Conservation (phyloP, 208 protist species). For the Acanthamoeba sp. region DNA sequence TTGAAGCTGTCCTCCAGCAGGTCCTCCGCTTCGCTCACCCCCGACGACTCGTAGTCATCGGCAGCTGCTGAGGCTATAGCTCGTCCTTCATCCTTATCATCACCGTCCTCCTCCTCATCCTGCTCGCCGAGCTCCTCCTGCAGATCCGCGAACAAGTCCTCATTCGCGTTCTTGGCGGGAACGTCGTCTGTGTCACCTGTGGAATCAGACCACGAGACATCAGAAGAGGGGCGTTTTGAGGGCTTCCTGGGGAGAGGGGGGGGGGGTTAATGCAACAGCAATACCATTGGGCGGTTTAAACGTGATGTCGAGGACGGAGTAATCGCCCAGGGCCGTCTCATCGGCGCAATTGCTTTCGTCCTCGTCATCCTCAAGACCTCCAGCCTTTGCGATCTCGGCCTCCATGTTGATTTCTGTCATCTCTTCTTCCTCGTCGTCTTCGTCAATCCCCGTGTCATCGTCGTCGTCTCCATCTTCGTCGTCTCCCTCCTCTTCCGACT, state of each 20-base stretch:
- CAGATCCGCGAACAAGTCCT: conserved; percentile 3
- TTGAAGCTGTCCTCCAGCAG: neutral
- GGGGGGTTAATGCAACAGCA: neutral
- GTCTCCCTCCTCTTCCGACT: conserved; percentile 5
- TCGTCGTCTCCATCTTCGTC: neutral
- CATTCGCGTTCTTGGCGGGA: neutral
- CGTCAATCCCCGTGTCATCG: neutral
- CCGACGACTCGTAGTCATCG: neutral
- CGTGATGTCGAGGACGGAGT: conserved; percentile 26
- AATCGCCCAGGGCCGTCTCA: neutral
- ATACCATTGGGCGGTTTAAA: neutral
- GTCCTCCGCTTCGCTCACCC: neutral
- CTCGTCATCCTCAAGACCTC: neutral
- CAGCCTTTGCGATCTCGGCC: conserved; percentile 35
- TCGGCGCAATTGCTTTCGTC: neutral
- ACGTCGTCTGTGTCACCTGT: neutral
- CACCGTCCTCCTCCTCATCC: neutral
- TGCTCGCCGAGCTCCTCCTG: neutral
- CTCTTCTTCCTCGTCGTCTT: neutral
- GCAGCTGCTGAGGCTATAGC: neutral
- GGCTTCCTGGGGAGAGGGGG: too few species aligned
- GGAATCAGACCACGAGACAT: too few species aligned
- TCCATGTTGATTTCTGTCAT: conserved; percentile 18
- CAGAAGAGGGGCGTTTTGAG: too few species aligned
- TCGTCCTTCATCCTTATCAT: neutral